Conservation (phyloP, 2,329 filamentous ascomycete genomes). For the Albifimbria verrucaria region DNA sequence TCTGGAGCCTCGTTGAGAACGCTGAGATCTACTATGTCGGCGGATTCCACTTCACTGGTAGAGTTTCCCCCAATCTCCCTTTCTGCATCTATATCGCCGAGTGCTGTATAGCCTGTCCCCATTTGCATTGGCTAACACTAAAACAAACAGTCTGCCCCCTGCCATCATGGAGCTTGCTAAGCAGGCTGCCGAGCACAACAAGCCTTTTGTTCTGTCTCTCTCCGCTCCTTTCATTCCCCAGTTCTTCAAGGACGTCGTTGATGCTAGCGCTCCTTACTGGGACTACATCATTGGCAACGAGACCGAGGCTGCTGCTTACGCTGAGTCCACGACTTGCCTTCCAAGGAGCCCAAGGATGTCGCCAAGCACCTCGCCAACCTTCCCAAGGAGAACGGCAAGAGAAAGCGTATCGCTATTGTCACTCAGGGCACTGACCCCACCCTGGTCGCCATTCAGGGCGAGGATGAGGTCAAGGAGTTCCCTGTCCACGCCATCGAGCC, state of each 20-base stretch:
- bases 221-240: constrained; percentile 94
- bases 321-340: constrained; percentile 74
- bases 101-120: too few relatives aligned
- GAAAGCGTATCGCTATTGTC: constrained; percentile 82
- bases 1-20: constrained; percentile 89
- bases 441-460: constrained; percentile 73
- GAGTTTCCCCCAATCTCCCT: constrained; percentile 11
- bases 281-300: constrained; percentile 97
- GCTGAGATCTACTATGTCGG: constrained; percentile 90
- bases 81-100: too few relatives aligned
- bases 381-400: constrained; percentile 86
- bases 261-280: constrained; percentile 84
- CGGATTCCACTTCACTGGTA: constrained; percentile 87
- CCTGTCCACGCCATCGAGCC: constrained; percentile 75
- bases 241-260: constrained; percentile 96
- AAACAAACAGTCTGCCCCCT: constrained; percentile 85
- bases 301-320: constrained; percentile 86
- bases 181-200: constrained; percentile 85
- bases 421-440: constrained; percentile 94
- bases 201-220: constrained; percentile 86
- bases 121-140: too few relatives aligned
- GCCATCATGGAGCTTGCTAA: constrained; percentile 88
- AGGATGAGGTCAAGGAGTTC: constrained; percentile 70
- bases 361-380: constrained; percentile 81
- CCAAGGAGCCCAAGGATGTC: constrained; percentile 78